These are phyloP conservation scores for Botrytis fragariae DNA, from an alignment of 2,329 filamentous ascomycete species.

Conservation along the genomic window DNA sequence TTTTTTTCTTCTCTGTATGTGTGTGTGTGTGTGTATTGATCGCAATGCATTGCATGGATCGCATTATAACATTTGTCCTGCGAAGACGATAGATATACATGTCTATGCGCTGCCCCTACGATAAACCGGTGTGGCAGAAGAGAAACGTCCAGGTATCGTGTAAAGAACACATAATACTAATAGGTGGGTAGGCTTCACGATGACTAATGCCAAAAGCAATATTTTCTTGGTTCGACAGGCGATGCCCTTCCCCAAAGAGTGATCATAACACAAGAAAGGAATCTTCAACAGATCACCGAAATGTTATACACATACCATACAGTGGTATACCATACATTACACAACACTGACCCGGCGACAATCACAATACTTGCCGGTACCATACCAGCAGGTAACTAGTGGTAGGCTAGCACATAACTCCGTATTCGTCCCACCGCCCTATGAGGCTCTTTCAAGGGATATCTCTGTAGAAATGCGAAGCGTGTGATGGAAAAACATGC, in stretches of 20 bases:
- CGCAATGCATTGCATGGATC: neutral
- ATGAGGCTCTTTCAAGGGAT: slow-evolving; percentile 1
- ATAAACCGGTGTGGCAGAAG: neutral
- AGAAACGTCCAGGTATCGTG: neutral
- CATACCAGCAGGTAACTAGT: neutral
- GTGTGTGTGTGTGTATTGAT: too few relatives aligned
- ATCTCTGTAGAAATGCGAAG: neutral
- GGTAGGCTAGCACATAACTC: neutral
- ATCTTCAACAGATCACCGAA: neutral
- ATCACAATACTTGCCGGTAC: neutral
- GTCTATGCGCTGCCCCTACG: neutral
- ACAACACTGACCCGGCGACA: neutral
- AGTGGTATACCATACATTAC: too few relatives aligned
- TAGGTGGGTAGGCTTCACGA: neutral
- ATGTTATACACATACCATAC: neutral
- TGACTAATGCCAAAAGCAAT: neutral
- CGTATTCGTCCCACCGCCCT: neutral
- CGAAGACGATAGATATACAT: neutral
- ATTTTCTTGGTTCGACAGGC: neutral
- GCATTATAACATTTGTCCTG: neutral
- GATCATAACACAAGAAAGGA: neutral
- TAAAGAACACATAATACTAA: too few relatives aligned
- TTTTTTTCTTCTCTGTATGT: neutral
- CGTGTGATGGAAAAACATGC: slow-evolving; percentile 1
- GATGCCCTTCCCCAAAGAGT: neutral